Evolutionary conservation across 495 filamentous ascomycete genomes (phyloP).

Genomic region (Achaetomiella virescens): DNA sequence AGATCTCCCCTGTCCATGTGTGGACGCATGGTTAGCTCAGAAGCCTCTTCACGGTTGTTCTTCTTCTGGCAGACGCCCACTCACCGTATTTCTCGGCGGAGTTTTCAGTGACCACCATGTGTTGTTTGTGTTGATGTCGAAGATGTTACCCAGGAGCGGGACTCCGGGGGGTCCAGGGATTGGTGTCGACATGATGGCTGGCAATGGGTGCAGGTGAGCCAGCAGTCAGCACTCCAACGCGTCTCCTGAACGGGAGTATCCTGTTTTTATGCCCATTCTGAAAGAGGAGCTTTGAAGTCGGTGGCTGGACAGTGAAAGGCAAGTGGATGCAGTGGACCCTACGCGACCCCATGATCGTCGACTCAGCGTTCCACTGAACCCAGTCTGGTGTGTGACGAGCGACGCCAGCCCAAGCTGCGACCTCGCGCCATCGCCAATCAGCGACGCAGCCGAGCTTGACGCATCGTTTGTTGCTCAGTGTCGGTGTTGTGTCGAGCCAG

Average conservation of each 20-base stretch:
- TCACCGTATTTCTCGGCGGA: constrained; percentile 53
- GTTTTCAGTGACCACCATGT: constrained; percentile 57
- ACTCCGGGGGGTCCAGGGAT: constrained; percentile 64
- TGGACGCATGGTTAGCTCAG: neutral
- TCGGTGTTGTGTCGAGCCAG: neutral
- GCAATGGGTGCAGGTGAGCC: neutral
- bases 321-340: too few species aligned
- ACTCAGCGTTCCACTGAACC: neutral
- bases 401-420: neutral
- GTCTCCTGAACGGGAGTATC: too few species aligned
- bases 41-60: too few species aligned
- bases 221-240: too few species aligned
- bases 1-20: constrained; percentile 58
- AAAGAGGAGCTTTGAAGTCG: too few species aligned
- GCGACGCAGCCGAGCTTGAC: neutral
- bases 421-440: neutral
- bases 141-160: constrained; percentile 63
- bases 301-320: too few species aligned
- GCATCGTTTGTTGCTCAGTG: neutral
- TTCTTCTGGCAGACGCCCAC: constrained; percentile 26
- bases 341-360: too few species aligned
- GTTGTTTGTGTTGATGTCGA: constrained; percentile 55
- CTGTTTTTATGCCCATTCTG: too few species aligned
- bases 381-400: neutral
- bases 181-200: constrained; percentile 32